Percentiles rank a stretch among this genome's conserved stretches.
These are phyloP conservation scores for Ceratocystis eucalypticola DNA, from an alignment of 2,329 filamentous ascomycete genomes.

Conservation along the genomic window DNA sequence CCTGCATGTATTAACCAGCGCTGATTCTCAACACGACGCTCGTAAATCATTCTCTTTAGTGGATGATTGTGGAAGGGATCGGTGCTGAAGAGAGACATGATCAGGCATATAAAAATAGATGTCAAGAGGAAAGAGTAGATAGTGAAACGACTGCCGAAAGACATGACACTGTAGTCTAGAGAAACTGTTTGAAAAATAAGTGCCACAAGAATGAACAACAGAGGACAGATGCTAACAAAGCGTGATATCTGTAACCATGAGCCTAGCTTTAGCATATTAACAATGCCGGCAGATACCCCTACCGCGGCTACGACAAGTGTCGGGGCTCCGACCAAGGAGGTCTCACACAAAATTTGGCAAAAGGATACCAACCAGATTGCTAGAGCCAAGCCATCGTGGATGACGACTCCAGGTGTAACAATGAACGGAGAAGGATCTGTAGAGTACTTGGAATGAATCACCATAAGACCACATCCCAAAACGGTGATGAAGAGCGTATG, in stretches of 20 bases:
- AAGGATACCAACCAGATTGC: conserved; percentile 33
- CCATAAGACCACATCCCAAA: conserved; percentile 9
- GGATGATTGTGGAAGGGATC: conserved; percentile 29
- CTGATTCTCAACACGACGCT: conserved; percentile 34
- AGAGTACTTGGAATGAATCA: conserved; percentile 13
- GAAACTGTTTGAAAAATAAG: conserved; percentile 12
- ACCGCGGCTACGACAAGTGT: conserved; percentile 10
- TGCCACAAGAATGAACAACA: conserved; percentile 24
- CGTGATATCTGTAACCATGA: conserved; percentile 22
- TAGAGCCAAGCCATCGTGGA: conserved; percentile 36
- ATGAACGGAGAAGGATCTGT: conserved; percentile 8
- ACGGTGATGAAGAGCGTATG: conserved; percentile 28
- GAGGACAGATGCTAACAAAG: conserved; percentile 22
- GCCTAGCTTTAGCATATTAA: conserved; percentile 19
- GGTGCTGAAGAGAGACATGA: conserved; percentile 16
- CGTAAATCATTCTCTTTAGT: conserved; percentile 37
- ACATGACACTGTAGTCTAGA: conserved; percentile 11
- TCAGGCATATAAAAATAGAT: conserved; percentile 28
- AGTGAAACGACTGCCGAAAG: conserved; percentile 11
- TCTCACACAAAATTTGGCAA: conserved; percentile 35
- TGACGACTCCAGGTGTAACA: conserved; percentile 8
- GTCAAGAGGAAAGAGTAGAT: conserved; percentile 27
- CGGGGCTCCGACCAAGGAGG: conserved; percentile 22
- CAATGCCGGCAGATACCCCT: conserved; percentile 16
- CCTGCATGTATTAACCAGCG: conserved; percentile 37